Evolutionary conservation across 768 basidiomycete genomes (phyloP).

Genomic region (Vararia minispora): DNA sequence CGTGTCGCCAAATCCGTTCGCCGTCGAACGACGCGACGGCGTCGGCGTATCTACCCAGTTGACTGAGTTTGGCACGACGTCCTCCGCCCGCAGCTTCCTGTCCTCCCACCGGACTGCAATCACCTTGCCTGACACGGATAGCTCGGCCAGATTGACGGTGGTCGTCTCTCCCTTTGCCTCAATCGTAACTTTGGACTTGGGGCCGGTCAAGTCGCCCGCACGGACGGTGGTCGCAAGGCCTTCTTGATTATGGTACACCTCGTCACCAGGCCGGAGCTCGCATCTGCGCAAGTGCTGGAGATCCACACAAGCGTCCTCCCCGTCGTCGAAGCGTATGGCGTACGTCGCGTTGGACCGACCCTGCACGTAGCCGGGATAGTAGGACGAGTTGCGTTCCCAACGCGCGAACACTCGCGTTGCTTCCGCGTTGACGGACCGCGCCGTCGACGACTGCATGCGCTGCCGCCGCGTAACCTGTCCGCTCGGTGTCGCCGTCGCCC

Average conservation of each 20-base stretch:
- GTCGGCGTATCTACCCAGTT: conserved; percentile 29
- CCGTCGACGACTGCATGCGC: conserved; percentile 10
- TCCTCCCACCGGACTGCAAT: conserved; percentile 43
- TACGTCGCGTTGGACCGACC: conserved; percentile 28
- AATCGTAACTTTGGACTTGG: too few relatives aligned
- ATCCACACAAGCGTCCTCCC: conserved; percentile 32
- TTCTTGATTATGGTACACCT: conserved; percentile 31
- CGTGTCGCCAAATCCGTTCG: conserved; percentile 22
- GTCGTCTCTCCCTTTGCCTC: too few relatives aligned
- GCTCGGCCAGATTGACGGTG: too few relatives aligned
- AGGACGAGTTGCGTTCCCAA: conserved; percentile 51
- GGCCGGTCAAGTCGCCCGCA: too few relatives aligned
- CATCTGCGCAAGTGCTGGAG: conserved; percentile 42
- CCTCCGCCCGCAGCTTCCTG: conserved; percentile 31
- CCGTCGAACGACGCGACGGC: conserved; percentile 35
- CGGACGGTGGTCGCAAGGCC: too few relatives aligned
- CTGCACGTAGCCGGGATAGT: conserved; percentile 48
- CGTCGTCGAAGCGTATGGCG: conserved; percentile 59
- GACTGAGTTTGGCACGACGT: conserved; percentile 33
- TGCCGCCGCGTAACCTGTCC: conserved; percentile 12
- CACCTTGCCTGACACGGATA: too few relatives aligned
- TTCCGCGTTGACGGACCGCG: conserved; percentile 9
- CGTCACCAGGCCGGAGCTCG: conserved; percentile 43
- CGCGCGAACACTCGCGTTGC: conserved; percentile 60
- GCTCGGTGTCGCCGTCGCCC: conserved; percentile 6